phyloP scores from a whole-genome alignment of 2,329 filamentous ascomycete species.

The Dactylellina drechsleri region DNA sequence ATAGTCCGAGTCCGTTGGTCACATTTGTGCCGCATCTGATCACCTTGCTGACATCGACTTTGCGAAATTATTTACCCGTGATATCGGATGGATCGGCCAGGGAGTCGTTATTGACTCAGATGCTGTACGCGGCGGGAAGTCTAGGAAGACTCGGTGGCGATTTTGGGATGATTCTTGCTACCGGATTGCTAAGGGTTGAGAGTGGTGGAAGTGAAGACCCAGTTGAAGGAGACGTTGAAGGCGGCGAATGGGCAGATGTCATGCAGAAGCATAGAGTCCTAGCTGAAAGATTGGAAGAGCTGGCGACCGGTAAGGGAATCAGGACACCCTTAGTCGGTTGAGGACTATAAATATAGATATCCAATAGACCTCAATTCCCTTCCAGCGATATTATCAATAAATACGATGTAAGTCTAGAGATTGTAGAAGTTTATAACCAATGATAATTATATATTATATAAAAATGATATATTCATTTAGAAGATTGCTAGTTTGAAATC shows the following conservation, averaged over 20 bases:
- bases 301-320: conserved; percentile 55
- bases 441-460: too few relatives aligned
- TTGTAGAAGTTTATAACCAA: too few relatives aligned
- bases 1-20: conserved; percentile 70
- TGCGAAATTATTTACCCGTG: conserved; percentile 80
- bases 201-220: conserved; percentile 60
- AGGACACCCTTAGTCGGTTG: conserved; percentile 35
- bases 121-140: conserved; percentile 91
- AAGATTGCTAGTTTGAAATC: too few relatives aligned
- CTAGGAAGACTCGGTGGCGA: conserved; percentile 89
- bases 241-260: conserved; percentile 83
- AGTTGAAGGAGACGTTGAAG: conserved; percentile 62
- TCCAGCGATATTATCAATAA: too few relatives aligned
- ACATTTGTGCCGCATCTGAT: conserved; percentile 88
- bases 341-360: conserved; percentile 16
- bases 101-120: conserved; percentile 89
- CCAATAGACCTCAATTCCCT: too few relatives aligned
- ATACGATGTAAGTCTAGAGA: too few relatives aligned
- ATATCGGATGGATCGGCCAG: conserved; percentile 81
- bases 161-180: conserved; percentile 85
- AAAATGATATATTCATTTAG: too few relatives aligned
- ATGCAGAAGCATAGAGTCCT: conserved; percentile 87
- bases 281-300: conserved; percentile 76
- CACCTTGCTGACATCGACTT: conserved; percentile 79
- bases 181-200: conserved; percentile 65